phyloP scores from a whole-genome alignment of 1,284 basidiomycete genomes.

The Peniophora sp. region DNA sequence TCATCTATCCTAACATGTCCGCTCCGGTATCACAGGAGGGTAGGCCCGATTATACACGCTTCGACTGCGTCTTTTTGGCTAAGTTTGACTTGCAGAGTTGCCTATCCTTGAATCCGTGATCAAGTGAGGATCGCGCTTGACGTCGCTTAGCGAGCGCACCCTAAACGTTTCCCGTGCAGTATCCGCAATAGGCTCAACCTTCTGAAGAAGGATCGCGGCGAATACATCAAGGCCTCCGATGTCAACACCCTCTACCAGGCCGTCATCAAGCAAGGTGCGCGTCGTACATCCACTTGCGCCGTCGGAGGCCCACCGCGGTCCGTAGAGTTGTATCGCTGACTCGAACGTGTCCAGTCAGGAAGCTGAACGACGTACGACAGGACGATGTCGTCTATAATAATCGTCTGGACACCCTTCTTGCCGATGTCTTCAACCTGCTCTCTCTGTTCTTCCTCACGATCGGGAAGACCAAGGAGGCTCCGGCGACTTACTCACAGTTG shows the following conservation, averaged over 20 bases:
- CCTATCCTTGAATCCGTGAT: constrained; percentile 94
- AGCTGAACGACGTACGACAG: constrained; percentile 87
- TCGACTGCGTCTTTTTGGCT: constrained; percentile 13
- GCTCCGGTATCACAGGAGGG: constrained; percentile 71
- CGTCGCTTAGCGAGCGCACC: constrained; percentile 2
- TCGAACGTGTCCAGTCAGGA: constrained; percentile 58
- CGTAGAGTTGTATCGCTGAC: not conserved
- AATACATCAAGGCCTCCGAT: constrained; percentile 88
- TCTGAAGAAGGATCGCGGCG: constrained; percentile 81
- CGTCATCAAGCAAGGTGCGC: constrained; percentile 87
- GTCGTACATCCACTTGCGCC: constrained; percentile 1
- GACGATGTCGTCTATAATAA: constrained; percentile 74
- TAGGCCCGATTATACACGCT: constrained; percentile 22
- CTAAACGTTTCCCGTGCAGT: constrained; percentile 33
- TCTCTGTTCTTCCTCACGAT: constrained; percentile 93
- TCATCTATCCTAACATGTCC: constrained; percentile 32
- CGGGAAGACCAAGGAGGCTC: constrained; percentile 87
- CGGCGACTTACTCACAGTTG: constrained; percentile 90
- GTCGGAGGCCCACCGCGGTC: constrained; percentile 3
- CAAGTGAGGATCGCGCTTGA: constrained; percentile 47
- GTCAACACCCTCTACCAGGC: constrained; percentile 91
- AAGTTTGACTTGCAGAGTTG: constrained; percentile 47
- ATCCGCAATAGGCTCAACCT: constrained; percentile 88
- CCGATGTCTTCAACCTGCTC: constrained; percentile 87
- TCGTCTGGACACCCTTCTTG: constrained; percentile 85